These are phyloP conservation scores for Backusella macrospora DNA, from an alignment of 192 early-diverging fungal species.

Conservation along the genomic window DNA sequence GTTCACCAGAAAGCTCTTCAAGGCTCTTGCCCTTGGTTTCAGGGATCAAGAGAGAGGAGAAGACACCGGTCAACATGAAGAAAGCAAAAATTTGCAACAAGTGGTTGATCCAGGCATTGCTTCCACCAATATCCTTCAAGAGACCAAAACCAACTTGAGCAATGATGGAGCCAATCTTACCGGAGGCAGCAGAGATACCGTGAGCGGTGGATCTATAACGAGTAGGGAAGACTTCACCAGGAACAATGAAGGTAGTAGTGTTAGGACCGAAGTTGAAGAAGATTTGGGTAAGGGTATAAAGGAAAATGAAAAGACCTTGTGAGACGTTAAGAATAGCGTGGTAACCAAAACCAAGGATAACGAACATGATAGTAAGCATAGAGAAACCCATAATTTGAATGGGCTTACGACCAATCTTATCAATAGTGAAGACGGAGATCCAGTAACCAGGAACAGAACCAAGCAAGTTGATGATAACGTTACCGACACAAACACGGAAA, in stretches of 20 bases:
- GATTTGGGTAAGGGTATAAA: conserved; percentile 69
- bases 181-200: conserved; percentile 80
- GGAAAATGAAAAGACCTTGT: conserved; percentile 57
- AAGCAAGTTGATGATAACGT: conserved; percentile 86
- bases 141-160: conserved; percentile 72
- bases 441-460: conserved; percentile 96
- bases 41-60: conserved; percentile 66
- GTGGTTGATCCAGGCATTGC: conserved; percentile 59
- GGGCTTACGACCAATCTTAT: conserved; percentile 85
- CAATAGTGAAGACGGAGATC: conserved; percentile 89
- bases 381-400: conserved; percentile 93
- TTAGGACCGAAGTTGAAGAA: conserved; percentile 98
- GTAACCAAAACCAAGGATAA: conserved; percentile 74
- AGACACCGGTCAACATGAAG: conserved; percentile 75
- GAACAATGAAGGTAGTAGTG: conserved; percentile 85
- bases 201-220: conserved; percentile 79
- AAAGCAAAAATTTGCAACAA: conserved; percentile 74
- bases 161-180: conserved; percentile 79
- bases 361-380: conserved; percentile 75
- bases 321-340: conserved; percentile 64
- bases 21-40: conserved; percentile 80
- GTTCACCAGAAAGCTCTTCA: conserved; percentile 68
- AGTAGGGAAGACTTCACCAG: conserved; percentile 83
- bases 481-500: conserved; percentile 78
- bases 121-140: conserved; percentile 72